Evolutionary conservation across 208 protist species (phyloP), one percentile per base, ranked within the genome.

Genomic region (Trypanosoma platydactyli): DNA sequence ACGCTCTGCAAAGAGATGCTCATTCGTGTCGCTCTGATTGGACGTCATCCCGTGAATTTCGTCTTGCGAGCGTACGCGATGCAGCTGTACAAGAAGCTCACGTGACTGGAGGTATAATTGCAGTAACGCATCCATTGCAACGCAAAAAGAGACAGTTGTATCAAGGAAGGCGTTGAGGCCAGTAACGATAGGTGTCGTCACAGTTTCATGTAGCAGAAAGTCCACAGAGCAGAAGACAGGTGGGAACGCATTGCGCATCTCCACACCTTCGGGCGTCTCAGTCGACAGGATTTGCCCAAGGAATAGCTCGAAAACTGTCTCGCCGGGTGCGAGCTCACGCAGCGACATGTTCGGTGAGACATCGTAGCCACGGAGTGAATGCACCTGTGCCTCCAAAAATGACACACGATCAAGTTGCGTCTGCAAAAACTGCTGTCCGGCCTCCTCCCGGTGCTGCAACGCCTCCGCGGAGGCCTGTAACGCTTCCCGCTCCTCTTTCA

Each of bases 281-380:
- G 80, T 80, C 1, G 84, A 82, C 0, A 96, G 75, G 15, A 96
- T 78, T 64, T 96, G 91, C 24, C 91, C 91, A 22, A 96, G 63
- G 50, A 94, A 96, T n/a, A 96, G 79, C 78, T 96, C 88, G 46
- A 96, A 86, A 25, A 94, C 87, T 30, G 88, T 96, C 52, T 94
- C 89, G 11, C 68, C 77, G 35, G 60, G 55, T 5, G 45, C 74
- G 41, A 94, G 35, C 12, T 76, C 60, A 55, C 81, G 64, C 16
- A 92, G 56, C 9, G 86, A 70, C 15, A 71, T 59, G 55, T 71
- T 81, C 18, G 80, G 57, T 18, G 65, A 69, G 12, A 96, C 85
- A 35, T 80, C 76, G 64, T 93, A 91, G 20, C 88, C 91, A 1
- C 88, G 88, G 30, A 96, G 63, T 24, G 86, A 94, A 27, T 60